Evolutionary conservation across 306 rosid genomes (phyloP), one percentile per base, ranked within the genome.

Genomic region (Prunus campanulata): DNA sequence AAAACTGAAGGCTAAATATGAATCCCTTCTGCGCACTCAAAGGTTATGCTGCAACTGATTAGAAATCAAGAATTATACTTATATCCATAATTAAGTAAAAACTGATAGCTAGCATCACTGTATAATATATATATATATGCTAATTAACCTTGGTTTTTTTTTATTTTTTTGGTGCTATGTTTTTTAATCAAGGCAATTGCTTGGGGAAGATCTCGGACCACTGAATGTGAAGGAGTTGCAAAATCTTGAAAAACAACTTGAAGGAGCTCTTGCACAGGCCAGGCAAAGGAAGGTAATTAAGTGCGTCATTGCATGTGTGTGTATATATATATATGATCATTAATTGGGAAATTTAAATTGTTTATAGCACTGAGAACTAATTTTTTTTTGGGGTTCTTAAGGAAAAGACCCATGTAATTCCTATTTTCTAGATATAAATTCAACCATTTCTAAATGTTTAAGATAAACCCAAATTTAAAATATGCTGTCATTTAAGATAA

Each of bases 181-280:
- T 39, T 39, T 55, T 65, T 74, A 60, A 67, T 20, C 32, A 67
- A 92, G 98, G 93, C 91, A 92, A 79, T 86, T 94, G 86, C 98
- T 94, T 73, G 98, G 98, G 73, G 97, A 94, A 85, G 98, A 94
- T 83, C 96, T 94, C 68, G 98, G 95, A 83, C 93, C 96, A 19
- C 79, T 94, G 81, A 92, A 74, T 78, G 87, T 90, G 69, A 94
- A 92, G 80, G 97, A 94, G 87, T 70, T 94, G 75, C 91, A 87
- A 81, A 89, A 80, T 81, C 96, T 94, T 74, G 98, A 94, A 85
- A 94, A 92, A 60, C 98, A 92, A 75, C 98, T 94, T 72, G 98
- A 94, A 86, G 93, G 83, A 63, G 85, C 97, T 67, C 88, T 91
- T 77, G 86, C 93, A 48, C 92, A 82, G 75, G 91, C 95, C 69